phyloP scores from a whole-genome alignment of 2,329 filamentous ascomycete species.

The Thermomyces lanuginosus region DNA sequence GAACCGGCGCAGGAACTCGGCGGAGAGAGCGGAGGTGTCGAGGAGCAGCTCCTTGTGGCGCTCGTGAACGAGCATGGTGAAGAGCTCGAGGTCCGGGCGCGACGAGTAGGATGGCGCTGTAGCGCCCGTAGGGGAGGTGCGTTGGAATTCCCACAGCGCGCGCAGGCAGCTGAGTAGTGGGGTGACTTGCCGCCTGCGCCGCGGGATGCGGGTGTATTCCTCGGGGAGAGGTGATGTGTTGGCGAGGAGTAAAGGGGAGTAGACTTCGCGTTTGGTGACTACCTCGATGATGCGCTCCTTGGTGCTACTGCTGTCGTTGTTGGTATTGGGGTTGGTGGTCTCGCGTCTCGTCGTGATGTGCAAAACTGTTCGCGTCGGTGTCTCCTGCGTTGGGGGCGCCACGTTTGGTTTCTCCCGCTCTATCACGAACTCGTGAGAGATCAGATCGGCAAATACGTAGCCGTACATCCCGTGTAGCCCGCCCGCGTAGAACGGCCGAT shows the following conservation, averaged over 20 bases:
- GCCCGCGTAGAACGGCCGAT: slow-evolving; percentile 75
- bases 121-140: slow-evolving; percentile 36
- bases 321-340: too few relatives aligned
- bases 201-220: slow-evolving; percentile 51
- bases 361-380: slow-evolving; percentile 59
- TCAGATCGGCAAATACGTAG: slow-evolving; percentile 86
- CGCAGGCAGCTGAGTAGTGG: slow-evolving; percentile 73
- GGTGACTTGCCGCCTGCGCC: slow-evolving; percentile 56
- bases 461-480: slow-evolving; percentile 81
- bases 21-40: slow-evolving; percentile 48
- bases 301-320: too few relatives aligned
- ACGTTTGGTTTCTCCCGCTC: slow-evolving; percentile 71
- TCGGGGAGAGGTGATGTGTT: slow-evolving; percentile 62
- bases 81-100: slow-evolving; percentile 51
- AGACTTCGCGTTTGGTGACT: slow-evolving; percentile 81
- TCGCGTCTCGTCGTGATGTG: slow-evolving; percentile 53
- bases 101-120: slow-evolving; percentile 40
- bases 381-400: slow-evolving; percentile 47
- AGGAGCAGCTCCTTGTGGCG: slow-evolving; percentile 61
- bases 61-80: slow-evolving; percentile 60
- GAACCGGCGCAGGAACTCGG: slow-evolving; percentile 66
- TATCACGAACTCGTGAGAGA: slow-evolving; percentile 77
- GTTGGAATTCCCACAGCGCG: slow-evolving; percentile 77
- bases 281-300: slow-evolving; percentile 63
- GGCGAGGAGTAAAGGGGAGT: slow-evolving; percentile 74